Base-by-base conservation (phyloP, 257 asterid genomes). In the Nicotiana sylvestris region DNA sequence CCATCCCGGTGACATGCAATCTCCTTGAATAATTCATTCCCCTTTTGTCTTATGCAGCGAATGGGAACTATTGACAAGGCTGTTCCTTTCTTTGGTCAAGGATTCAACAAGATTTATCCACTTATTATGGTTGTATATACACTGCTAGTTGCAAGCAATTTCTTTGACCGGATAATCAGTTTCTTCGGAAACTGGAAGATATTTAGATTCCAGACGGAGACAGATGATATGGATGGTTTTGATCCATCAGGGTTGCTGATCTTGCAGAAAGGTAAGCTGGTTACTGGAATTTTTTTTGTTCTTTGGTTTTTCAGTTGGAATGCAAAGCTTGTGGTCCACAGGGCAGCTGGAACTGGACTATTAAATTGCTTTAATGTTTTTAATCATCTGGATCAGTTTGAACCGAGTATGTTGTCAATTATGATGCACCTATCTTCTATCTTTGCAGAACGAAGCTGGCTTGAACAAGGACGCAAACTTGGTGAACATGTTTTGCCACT, bases 51-150 rank as follows among this genome's bases (percentile, higher is more conserved):
- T 35, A 53, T 57, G 91, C 97, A 96, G 99, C 93, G 98, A 62
- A 96, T 96, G 99, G 99, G 99, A 79, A 94, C 88, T 81, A 92
- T 96, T 51, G 98, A 94, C 87, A 87, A 91, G 49, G 99, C 98
- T 12, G 98, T 92, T 65, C 97, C 98, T 51, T 94, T 96, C 88
- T 96, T 96, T 69, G 99, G 99, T 83, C 87, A 87, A 57, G 97
- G 98, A 76, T 96, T 96, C 82, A 96, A 96, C 93, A 89, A 89
- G 87, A 95, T 96, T 10, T 96, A 96, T 85, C 99, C 99, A 37
- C 98, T 96, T 87, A 93, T 94, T 84, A 96, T 96, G 99, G 99
- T 96, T 88, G 76, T 96, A 81, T 94, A 91, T 86, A 96, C 99
- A 8, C 83, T 96, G 84, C 86, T 96, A 82, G 99, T 96, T 61